Conservation (phyloP, 768 basidiomycete species). For the Amanita rimosa region DNA sequence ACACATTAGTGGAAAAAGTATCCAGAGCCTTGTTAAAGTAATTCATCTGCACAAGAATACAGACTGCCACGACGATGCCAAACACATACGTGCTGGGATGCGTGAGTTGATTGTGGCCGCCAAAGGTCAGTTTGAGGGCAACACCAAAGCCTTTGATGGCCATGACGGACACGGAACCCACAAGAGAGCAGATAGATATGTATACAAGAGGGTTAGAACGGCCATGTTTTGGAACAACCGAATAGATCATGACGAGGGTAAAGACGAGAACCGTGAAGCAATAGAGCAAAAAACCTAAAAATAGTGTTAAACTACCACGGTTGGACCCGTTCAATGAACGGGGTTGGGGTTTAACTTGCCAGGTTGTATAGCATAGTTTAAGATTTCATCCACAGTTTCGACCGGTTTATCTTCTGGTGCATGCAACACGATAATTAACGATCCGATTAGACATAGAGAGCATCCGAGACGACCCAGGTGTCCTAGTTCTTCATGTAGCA, state of each 20-base stretch:
- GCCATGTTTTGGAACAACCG: conserved; percentile 75
- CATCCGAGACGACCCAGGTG: conserved; percentile 87
- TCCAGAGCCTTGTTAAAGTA: conserved; percentile 98
- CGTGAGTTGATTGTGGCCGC: conserved; percentile 90
- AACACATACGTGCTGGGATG: conserved; percentile 97
- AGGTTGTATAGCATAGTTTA: conserved; percentile 88
- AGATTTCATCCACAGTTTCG: conserved; percentile 86
- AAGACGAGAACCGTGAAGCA: conserved; percentile 78
- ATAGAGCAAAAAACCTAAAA: conserved; percentile 80
- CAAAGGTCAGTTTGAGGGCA: conserved; percentile 87
- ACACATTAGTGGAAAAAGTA: conserved; percentile 97
- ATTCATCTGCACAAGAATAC: conserved; percentile 90
- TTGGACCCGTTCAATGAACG: neutral
- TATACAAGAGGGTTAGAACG: conserved; percentile 85
- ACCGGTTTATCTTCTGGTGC: conserved; percentile 94
- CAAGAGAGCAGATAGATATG: conserved; percentile 92
- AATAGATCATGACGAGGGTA: conserved; percentile 79
- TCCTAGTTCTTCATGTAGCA: conserved; percentile 89
- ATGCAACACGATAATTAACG: conserved; percentile 90
- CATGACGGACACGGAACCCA: conserved; percentile 97
- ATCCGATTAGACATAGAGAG: conserved; percentile 73
- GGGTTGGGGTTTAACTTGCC: conserved; percentile 40
- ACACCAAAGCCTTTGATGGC: conserved; percentile 97
- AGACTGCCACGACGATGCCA: conserved; percentile 66
- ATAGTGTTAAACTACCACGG: neutral